phyloP scores from a whole-genome alignment of 169 alveolate genomes.

The Cryptosporidium viatorum region DNA sequence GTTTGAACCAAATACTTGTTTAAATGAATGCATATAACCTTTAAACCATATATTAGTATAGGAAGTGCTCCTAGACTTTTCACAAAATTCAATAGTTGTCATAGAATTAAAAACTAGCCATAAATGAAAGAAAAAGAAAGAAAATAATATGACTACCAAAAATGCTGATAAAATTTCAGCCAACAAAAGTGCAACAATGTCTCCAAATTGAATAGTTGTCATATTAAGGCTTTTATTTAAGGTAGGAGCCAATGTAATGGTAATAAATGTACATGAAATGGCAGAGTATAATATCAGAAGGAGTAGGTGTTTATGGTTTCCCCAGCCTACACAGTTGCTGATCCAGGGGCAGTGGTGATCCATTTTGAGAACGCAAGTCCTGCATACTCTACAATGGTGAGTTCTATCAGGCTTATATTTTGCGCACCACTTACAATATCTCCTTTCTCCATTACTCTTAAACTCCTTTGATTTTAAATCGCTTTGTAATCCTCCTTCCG shows the following conservation, averaged over 20 bases:
- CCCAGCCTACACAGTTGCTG: constrained; percentile 90
- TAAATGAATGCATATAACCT: constrained; percentile 76
- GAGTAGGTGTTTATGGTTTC: constrained; percentile 88
- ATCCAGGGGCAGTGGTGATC: constrained; percentile 94
- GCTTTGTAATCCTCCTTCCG: background rate
- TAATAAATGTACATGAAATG: constrained; percentile 79
- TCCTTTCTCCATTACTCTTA: constrained; percentile 69
- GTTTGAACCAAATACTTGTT: constrained; percentile 78
- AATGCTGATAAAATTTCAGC: constrained; percentile 85
- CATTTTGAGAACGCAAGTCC: constrained; percentile 88
- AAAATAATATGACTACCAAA: constrained; percentile 80
- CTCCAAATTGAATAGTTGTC: constrained; percentile 75
- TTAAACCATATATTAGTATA: constrained; percentile 79
- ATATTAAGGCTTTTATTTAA: constrained; percentile 16
- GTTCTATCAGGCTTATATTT: constrained; percentile 84
- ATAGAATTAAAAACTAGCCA: constrained; percentile 80
- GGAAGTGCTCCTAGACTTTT: constrained; percentile 80
- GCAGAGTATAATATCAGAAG: constrained; percentile 84
- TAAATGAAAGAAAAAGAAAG: constrained; percentile 85
- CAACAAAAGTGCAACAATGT: constrained; percentile 81
- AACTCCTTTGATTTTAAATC: constrained; percentile 21
- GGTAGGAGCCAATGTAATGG: constrained; percentile 82
- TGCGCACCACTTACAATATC: constrained; percentile 84
- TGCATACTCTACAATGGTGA: constrained; percentile 86
- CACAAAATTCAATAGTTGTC: constrained; percentile 91